Percentiles rank a stretch among this genome's conserved stretches.
Conservation (phyloP, 805 yeast genomes). For the Wickerhamomyces bisporus region DNA sequence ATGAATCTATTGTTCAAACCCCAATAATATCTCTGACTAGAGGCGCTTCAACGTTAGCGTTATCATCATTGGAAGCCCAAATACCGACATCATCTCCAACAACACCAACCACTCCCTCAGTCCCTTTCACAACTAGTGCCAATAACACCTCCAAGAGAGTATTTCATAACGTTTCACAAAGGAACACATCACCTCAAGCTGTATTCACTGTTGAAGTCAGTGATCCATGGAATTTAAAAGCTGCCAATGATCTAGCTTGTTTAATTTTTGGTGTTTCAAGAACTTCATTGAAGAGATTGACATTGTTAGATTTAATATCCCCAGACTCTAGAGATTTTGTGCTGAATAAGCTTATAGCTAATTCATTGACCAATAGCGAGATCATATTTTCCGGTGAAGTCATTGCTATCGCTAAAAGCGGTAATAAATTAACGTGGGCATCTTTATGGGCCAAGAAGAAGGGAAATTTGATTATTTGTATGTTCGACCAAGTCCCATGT, state of each 20-base stretch:
- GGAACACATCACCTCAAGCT: constrained; percentile 73
- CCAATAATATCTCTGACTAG: constrained; percentile 21
- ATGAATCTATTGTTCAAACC: constrained; percentile 23
- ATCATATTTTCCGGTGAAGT: constrained; percentile 79
- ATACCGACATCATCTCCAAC: constrained; percentile 3
- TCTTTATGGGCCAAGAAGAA: constrained; percentile 86
- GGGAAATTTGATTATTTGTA: constrained; percentile 67
- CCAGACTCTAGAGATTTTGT: constrained; percentile 73
- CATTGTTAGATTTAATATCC: constrained; percentile 72
- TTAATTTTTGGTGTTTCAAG: constrained; percentile 78
- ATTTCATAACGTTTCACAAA: constrained; percentile 65
- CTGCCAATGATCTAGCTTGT: constrained; percentile 88
- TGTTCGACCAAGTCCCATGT: constrained; percentile 80
- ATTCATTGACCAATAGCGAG: constrained; percentile 28
- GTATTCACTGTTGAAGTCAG: constrained; percentile 72
- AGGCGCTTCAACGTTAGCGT: constrained; percentile 27
- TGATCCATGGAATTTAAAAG: constrained; percentile 75
- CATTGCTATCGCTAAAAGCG: constrained; percentile 69
- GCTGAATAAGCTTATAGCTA: constrained; percentile 43
- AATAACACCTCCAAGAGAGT: constrained; percentile 33
- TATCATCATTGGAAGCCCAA: constrained; percentile 21
- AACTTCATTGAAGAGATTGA: constrained; percentile 51
- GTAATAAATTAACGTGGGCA: constrained; percentile 70
- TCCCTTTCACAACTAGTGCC: constrained; percentile 5
- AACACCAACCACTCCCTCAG: constrained; percentile 7